Base-by-base conservation (phyloP, 2,329 filamentous ascomycete genomes). In the Apiospora koreana region DNA sequence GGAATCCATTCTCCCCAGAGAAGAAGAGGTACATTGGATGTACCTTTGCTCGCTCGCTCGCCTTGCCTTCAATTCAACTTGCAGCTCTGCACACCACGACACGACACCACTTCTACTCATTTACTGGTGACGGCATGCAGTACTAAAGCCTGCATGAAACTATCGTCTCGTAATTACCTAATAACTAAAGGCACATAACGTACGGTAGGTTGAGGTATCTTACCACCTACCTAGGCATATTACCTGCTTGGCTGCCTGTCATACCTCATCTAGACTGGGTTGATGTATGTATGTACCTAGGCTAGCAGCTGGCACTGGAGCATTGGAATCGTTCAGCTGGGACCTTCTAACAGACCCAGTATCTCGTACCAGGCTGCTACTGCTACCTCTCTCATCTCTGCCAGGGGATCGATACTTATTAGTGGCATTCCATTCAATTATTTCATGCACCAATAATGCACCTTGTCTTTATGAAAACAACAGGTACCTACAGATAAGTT, bases 101-200 rank as follows among this genome's bases (percentile, higher is more conserved):
- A 21, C 35, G 50, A 28, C 31, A 28, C 9, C 14, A 16, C 21
- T 58, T 8, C 28, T 38, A 62, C 54, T n/a, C 35, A 35, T 8
- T 62, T 43, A 1, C 41, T 62, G 54, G 54, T 62, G 54, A 62
- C 54, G 54, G 23, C 54, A 62, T 62, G 54, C 31, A 21, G 54
- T 58, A 62, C 38, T 62, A 35, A 38, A 21, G 25, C 50, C 16
- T 62, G 31, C 54, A 62, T 62, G 31, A 38, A 62, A 12, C 18
- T 38, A 62, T 62, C 35, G 50, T 58, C 50, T 58, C 50, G 50
- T 31, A 58, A 35, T 58, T 58, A 58, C 50, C 50, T 58, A 58
- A 58, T 28, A 16, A 3, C 25, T 2, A 54, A 18, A 54, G 28
- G 8, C 25, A 31, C n/a, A 21, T 18, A 18, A 21, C 16, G 14